These are phyloP conservation scores for Musa itinerans DNA, from an alignment of 176 grass and related monocot genomes.

Conservation along the genomic window DNA sequence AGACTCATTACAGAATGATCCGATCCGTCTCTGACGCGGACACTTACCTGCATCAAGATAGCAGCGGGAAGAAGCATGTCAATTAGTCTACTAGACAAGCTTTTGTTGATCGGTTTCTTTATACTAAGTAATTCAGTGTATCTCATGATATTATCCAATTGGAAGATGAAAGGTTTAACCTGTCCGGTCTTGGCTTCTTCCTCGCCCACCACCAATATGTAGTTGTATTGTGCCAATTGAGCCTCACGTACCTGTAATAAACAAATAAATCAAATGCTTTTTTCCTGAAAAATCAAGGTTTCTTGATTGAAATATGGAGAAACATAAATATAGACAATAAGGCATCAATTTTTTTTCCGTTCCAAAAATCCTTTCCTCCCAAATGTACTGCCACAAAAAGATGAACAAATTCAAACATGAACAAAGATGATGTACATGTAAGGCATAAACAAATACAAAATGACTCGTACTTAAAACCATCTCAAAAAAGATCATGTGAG, in stretches of 20 bases:
- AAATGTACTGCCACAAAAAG: no score
- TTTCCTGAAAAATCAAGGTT: no score
- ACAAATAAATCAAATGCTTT: neutral
- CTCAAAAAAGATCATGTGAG: no score
- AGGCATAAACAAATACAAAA: no score
- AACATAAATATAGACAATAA: no score
- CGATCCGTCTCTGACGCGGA: conserved; percentile 68
- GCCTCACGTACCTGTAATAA: conserved; percentile 67
- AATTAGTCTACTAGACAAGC: neutral
- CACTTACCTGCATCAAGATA: conserved; percentile 45
- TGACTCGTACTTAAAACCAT: no score
- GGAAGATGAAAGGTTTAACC: conserved; percentile 20
- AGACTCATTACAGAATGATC: conserved; percentile 45
- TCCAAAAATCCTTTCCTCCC: no score
- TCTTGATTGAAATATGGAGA: no score
- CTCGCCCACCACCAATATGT: conserved; percentile 85
- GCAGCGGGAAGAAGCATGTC: neutral
- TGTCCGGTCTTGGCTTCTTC: conserved; percentile 71
- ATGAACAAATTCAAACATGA: no score
- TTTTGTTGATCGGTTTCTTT: neutral
- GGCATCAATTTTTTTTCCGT: no score
- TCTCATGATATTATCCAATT: neutral
- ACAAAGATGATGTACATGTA: no score
- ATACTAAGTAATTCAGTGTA: neutral
- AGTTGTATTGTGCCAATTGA: conserved; percentile 88